Evolutionary conservation across 2,329 filamentous ascomycete genomes (phyloP), one percentile per base, ranked within the genome.

Genomic region (Chaetothyriales sp.): DNA sequence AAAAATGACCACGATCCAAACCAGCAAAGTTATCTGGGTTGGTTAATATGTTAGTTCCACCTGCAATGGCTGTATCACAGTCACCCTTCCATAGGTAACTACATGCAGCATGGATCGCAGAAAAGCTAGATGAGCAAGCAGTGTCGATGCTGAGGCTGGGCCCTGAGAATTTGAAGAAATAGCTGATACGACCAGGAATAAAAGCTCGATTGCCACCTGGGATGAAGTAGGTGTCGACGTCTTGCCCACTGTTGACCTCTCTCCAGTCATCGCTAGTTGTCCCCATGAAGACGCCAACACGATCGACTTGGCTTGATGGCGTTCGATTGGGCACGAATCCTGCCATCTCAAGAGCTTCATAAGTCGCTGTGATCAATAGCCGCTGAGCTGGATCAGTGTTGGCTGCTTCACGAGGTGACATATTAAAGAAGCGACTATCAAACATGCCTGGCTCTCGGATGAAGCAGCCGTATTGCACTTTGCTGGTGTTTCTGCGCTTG

Each of bases 281-380:
- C 37, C 81, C 81, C 58, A 82, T 82, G 63, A 82, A 84, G 1
- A 78, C 81, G 18, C 80, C 82, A 37, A 85, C 77, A 1, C 76
- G 69, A 61, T 76, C 64, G 4, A 73, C 63, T 60, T 75, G 73
- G 2, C 77, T 81, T 0, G 78, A 81, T 0, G 78, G 73, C 0
- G 79, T 82, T 40, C 79, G 71, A 67, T 83, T 82, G 1, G 80
- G 78, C 13, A 83, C 77, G 62, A 82, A 83, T 1, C 83, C 83
- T 22, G 81, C 78, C 78, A 83, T 83, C 64, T 87, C 83, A 19
- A 87, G 69, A 0, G 85, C 85, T 63, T 89, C 84, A 60, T 86
- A 89, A 0, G 83, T 82, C 1, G 83, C 86, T 4, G 80, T 76
- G n/a, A 89, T 67, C 1, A 82, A 80, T 1, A 66, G 47, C 2